These are phyloP conservation scores for Peterozyma toletana DNA, from an alignment of 805 yeast genomes.

Conservation along the genomic window DNA sequence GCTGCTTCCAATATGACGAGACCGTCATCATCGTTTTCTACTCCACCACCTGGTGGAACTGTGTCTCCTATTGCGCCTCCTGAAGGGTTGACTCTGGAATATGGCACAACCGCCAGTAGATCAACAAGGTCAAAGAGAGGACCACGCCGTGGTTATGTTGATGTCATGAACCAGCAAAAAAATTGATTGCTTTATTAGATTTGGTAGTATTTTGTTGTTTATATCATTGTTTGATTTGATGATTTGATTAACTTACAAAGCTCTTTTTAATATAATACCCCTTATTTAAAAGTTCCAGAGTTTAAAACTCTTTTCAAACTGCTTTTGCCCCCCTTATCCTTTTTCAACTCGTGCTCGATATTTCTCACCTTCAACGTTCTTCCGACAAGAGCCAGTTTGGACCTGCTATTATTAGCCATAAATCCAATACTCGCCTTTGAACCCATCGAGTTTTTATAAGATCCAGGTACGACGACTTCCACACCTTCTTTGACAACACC, in stretches of 20 bases:
- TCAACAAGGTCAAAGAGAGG: conserved; percentile 45
- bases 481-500: conserved; percentile 31
- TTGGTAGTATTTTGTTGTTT: background rate
- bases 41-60: conserved; percentile 7
- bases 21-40: background rate
- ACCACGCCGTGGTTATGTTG: conserved; percentile 53
- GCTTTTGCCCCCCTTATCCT: conserved; percentile 5
- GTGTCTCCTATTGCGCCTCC: conserved; percentile 11
- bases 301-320: conserved; percentile 11
- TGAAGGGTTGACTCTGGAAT: conserved; percentile 8
- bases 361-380: conserved; percentile 4
- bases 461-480: conserved; percentile 44
- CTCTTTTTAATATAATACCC: background rate
- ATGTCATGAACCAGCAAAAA: conserved; percentile 38
- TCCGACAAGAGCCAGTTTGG: background rate
- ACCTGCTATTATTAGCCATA: conserved; percentile 27
- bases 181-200: background rate
- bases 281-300: conserved; percentile 11
- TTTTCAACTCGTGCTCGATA: conserved; percentile 12
- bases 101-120: conserved; percentile 23
- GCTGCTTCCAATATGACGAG: conserved; percentile 20
- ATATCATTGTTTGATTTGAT: background rate
- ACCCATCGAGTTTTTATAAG: conserved; percentile 48
- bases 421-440: conserved; percentile 53
- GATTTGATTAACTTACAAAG: background rate